These are phyloP conservation scores for Ophiostoma montium DNA, from an alignment of 2,329 filamentous ascomycete species.

Conservation along the genomic window DNA sequence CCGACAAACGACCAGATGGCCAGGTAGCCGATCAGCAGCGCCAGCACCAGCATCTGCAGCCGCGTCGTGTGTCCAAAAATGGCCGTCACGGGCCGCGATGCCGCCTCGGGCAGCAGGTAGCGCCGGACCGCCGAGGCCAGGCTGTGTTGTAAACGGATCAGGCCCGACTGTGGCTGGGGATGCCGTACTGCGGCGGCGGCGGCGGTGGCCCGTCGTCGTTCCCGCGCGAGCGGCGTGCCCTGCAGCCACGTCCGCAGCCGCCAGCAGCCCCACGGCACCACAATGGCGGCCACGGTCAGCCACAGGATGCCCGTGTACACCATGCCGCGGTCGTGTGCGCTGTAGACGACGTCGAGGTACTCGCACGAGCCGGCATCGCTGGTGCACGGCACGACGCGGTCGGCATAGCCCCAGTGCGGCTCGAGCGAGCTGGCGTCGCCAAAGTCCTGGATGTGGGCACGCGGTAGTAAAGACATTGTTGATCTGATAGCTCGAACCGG, in stretches of 20 bases:
- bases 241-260: slow-evolving; percentile 11
- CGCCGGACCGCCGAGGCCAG: slow-evolving; percentile 21
- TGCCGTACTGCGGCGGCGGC: not conserved
- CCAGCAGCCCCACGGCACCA: slow-evolving; percentile 28
- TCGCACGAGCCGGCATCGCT: slow-evolving; percentile 33
- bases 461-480: slow-evolving; percentile 13
- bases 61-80: slow-evolving; percentile 56
- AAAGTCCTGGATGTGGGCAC: slow-evolving; percentile 6
- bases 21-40: slow-evolving; percentile 45
- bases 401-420: slow-evolving; percentile 31
- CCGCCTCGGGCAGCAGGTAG: slow-evolving; percentile 46
- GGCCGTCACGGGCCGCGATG: slow-evolving; percentile 20
- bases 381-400: slow-evolving; percentile 30
- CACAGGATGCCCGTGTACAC: slow-evolving; percentile 36
- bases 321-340: slow-evolving; percentile 34
- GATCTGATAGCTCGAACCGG: too few relatives aligned
- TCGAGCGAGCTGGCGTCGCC: not conserved
- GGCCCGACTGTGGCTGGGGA: not conserved
- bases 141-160: not conserved
- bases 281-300: slow-evolving; percentile 28
- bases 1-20: slow-evolving; percentile 55
- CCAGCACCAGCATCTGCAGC: slow-evolving; percentile 50
- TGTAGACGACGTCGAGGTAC: slow-evolving; percentile 38
- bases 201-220: not conserved
- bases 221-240: not conserved